Evolutionary conservation across 768 basidiomycete species (phyloP).

Genomic region (Antrodiella citrinella): DNA sequence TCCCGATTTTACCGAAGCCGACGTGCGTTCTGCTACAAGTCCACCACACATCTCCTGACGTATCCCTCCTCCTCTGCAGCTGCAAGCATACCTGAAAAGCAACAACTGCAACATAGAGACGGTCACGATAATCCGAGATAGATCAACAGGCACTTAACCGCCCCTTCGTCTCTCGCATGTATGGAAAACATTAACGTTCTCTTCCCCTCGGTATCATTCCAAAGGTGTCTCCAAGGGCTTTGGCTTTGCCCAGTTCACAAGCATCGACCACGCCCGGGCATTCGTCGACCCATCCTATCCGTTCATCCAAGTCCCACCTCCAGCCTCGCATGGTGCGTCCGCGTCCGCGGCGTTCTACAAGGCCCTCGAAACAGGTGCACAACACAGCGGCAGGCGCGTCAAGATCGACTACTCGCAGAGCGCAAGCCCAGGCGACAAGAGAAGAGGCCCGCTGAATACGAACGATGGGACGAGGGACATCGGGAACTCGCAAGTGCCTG

Average conservation of each 20-base stretch:
- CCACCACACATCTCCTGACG: conserved; percentile 19
- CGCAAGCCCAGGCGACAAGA: conserved; percentile 62
- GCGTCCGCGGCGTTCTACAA: conserved; percentile 66
- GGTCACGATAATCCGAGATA: conserved; percentile 94
- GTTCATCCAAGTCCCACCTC: conserved; percentile 87
- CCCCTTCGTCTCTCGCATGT: conserved; percentile 63
- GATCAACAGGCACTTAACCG: conserved; percentile 93
- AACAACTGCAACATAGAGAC: conserved; percentile 74
- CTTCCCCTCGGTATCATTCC: conserved; percentile 46
- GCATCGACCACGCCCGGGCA: conserved; percentile 76
- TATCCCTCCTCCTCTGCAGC: conserved; percentile 38
- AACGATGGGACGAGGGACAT: conserved; percentile 98
- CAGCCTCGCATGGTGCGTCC: conserved; percentile 80
- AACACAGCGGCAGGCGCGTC: conserved; percentile 76
- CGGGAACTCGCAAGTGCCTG: conserved; percentile 73
- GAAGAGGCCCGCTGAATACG: conserved; percentile 43
- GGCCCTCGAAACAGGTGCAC: conserved; percentile 60
- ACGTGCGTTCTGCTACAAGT: conserved; percentile 50
- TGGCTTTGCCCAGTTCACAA: conserved; percentile 92
- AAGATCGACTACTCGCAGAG: conserved; percentile 96
- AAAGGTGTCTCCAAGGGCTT: conserved; percentile 90
- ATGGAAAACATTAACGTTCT: conserved; percentile 61
- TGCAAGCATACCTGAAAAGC: conserved; percentile 68
- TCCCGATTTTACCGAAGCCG: conserved; percentile 85
- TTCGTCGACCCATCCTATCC: conserved; percentile 91